Evolutionary conservation across 2,329 filamentous ascomycete species (phyloP), one percentile per base, ranked within the genome.

Genomic region (Colletotrichum chlorophyti): DNA sequence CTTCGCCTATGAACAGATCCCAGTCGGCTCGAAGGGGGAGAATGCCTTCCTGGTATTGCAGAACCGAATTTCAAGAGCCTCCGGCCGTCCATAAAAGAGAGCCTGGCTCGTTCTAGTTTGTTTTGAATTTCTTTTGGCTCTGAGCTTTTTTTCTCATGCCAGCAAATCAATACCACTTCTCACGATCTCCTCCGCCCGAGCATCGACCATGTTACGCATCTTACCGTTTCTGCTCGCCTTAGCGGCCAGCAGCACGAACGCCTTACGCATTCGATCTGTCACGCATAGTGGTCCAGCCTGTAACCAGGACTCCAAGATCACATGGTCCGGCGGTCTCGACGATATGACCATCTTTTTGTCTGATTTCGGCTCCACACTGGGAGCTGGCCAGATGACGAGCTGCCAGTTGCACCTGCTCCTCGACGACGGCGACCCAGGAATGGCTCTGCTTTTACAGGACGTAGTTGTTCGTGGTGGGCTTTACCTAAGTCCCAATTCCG

Each of bases 341-440:
- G 63, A 61, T 19, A 35, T 57, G 19, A 75, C 76, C 58, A 77
- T 75, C 58, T 76, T 76, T 51, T 66, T 76, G 58, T 71, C 75
- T 0, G 76, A 70, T 49, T 74, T 76, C 47, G 74, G 76, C 62
- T 53, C 66, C 29, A 66, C 70, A 26, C 64, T 74, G 60, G 69
- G 73, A 58, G 69, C 68, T 26, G 73, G 69, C 14, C 72, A 76
- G 54, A 59, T 43, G 23, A 54, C 59, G 19, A 49, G 35, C 49
- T 61, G 54, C 15, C 59, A 61, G 38, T 48, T 61, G 4, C 54
- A 61, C 34, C 6, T 61, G 24, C 31, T 53, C 21, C 17, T 61
- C 21, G 59, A 61, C 31, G 42, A 53, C 12, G 49, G 59, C 17
- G 49, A 59, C 7, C 5, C 59, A 11, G 54, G 59, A 4, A 58